Evolutionary conservation across 2,329 filamentous ascomycete species (phyloP), one percentile per base, ranked within the genome.

Genomic region (Aspergillus transmontanensis): DNA sequence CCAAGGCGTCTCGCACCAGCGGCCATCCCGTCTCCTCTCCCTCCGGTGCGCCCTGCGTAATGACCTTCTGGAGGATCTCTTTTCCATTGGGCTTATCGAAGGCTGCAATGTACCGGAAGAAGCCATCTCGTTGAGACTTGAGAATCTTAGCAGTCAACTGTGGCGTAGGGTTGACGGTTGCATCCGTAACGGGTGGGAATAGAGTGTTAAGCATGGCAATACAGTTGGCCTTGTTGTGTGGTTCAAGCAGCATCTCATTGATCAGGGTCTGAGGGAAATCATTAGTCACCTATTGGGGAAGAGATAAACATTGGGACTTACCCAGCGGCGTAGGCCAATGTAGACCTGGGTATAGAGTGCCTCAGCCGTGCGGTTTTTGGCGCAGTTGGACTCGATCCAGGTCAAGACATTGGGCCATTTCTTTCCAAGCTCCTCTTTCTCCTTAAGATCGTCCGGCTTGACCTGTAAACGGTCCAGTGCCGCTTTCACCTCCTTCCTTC

Each of bases 151-250:
- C 74, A 10, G 83, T 86, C 62, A 89, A 74, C 58, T 85, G 81
- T 32, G 81, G 76, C 11, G 85, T 86, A 6, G 84, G 85, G 50
- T 80, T 79, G 19, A 70, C 69, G 53, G 76, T 75, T 26, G 76
- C 74, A 14, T 76, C 74, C 50, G 80, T 79, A 48, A 84, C 80
- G 2, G 88, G 87, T 9, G 88, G 88, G 66, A 89, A 87, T 34
- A 90, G 79, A 11, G 87, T 90, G 76, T 90, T 90, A 57, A 90
- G 83, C 83, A 90, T 87, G 59, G 86, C 88, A 66, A 89, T 81
- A 71, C 87, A 89, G 72, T 89, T 89, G 69, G 84, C 82, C 73
- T 88, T 89, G 78, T 87, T 86, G 76, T 87, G 88, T 0, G 87
- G 86, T 36, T 83, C 79, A 34, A 88, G 79, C 30, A 86, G 84